Conservation (phyloP, 371 early-diverging fungal species). For the Lichtheimia hyalospora region DNA sequence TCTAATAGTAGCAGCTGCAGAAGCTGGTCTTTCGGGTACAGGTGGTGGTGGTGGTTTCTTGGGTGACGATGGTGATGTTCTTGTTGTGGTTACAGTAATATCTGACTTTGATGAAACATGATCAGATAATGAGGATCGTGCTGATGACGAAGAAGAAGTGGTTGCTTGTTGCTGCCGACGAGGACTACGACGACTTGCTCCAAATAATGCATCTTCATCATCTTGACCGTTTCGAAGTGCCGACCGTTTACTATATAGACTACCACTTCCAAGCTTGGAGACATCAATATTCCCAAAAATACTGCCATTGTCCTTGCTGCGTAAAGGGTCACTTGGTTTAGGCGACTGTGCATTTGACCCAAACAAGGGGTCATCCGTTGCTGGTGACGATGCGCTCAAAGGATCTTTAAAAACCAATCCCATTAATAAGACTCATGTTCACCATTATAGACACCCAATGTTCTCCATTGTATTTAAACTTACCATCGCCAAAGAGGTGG, state of each 20-base stretch:
- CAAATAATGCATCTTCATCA: slow-evolving; percentile 34
- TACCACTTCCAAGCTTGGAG: slow-evolving; percentile 28
- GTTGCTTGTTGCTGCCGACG: not conserved
- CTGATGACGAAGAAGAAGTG: slow-evolving; percentile 10
- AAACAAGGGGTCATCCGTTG: slow-evolving; percentile 34
- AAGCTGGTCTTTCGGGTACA: not conserved
- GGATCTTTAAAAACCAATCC: slow-evolving; percentile 27
- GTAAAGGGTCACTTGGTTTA: slow-evolving; percentile 5
- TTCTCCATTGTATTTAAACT: not conserved
- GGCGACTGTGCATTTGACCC: slow-evolving; percentile 8
- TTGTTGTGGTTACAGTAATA: not conserved
- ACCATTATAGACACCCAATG: slow-evolving; percentile 1
- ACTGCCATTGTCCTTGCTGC: slow-evolving; percentile 15
- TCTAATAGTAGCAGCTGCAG: not conserved
- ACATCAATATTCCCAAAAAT: slow-evolving; percentile 53
- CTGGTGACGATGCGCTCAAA: slow-evolving; percentile 25
- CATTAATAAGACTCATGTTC: not conserved
- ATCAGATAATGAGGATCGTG: slow-evolving; percentile 4
- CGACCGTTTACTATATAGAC: not conserved
- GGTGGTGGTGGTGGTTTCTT: slow-evolving; percentile 1
- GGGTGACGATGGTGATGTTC: slow-evolving; percentile 1
- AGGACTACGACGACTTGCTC: slow-evolving; percentile 12
- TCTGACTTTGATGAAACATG: slow-evolving; percentile 1
- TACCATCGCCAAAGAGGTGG: slow-evolving; percentile 50
- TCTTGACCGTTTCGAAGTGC: slow-evolving; percentile 4